These are phyloP conservation scores for Filobasidium floriforme DNA, from an alignment of 768 basidiomycete species.

Conservation along the genomic window DNA sequence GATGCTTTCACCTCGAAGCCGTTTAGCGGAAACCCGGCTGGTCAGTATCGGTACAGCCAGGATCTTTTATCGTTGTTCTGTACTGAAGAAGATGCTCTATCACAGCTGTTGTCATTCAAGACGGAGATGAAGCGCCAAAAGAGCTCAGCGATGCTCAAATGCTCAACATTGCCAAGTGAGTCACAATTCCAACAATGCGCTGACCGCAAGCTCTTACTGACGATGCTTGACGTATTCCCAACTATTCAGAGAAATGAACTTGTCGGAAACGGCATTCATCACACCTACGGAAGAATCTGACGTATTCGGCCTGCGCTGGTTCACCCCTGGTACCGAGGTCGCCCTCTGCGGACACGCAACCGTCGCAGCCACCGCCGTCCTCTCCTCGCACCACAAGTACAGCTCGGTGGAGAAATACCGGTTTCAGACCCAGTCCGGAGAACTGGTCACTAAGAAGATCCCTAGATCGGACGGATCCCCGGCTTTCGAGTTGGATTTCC, in stretches of 20 bases:
- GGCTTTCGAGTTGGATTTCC: slow-evolving; percentile 23
- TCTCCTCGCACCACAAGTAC: slow-evolving; percentile 8
- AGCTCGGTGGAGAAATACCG: not conserved
- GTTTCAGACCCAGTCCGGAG: slow-evolving; percentile 16
- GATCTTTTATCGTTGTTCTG: too few relatives aligned
- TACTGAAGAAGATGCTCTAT: too few relatives aligned
- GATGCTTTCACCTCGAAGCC: slow-evolving; percentile 22
- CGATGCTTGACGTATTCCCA: too few relatives aligned
- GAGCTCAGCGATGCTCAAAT: slow-evolving; percentile 12
- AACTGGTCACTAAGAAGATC: slow-evolving; percentile 9
- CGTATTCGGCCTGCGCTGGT: slow-evolving; percentile 19
- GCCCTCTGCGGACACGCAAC: slow-evolving; percentile 25
- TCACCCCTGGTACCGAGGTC: slow-evolving; percentile 19
- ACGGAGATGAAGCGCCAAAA: not conserved
- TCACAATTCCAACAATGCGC: not conserved
- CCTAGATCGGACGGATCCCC: not conserved
- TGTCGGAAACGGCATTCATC: slow-evolving; percentile 25
- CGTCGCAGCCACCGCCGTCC: slow-evolving; percentile 18
- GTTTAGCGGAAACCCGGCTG: slow-evolving; percentile 23
- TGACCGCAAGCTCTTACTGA: too few relatives aligned
- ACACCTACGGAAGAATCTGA: slow-evolving; percentile 3
- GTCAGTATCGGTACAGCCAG: not conserved
- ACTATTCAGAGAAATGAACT: slow-evolving; percentile 18
- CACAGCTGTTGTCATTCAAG: slow-evolving; percentile 20
- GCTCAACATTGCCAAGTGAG: slow-evolving; percentile 20